phyloP scores from a whole-genome alignment of 202 grass and related monocot species.

The Cymbopogon flexuosus region DNA sequence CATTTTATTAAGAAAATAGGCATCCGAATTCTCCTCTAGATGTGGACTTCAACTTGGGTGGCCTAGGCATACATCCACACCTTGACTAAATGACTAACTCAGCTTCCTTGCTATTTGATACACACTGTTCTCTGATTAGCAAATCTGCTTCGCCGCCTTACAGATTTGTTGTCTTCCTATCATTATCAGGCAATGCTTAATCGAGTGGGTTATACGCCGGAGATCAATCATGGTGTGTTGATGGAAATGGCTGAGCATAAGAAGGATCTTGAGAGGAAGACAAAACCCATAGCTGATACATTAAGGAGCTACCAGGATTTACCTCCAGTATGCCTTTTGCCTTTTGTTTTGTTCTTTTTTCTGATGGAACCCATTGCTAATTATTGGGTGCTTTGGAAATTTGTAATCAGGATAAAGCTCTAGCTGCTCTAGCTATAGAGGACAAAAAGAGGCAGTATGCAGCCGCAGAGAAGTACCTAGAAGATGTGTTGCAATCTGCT shows the following conservation, averaged over 20 bases:
- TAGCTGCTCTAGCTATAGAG: constrained; percentile 95
- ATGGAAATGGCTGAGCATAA: constrained; percentile 99
- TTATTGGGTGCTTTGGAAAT: constrained; percentile 15
- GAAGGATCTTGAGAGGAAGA: constrained; percentile 90
- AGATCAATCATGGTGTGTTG: constrained; percentile 96
- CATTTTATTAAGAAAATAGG: neutral
- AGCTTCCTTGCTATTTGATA: neutral
- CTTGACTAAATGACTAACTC: neutral
- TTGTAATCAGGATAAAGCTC: constrained; percentile 84
- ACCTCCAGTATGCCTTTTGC: constrained; percentile 64
- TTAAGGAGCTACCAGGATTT: constrained; percentile 97
- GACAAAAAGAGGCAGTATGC: constrained; percentile 95
- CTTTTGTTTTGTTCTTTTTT: constrained; percentile 21
- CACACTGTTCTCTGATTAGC: constrained; percentile 12
- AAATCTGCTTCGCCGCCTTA: neutral
- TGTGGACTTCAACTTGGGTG: neutral
- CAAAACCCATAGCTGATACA: constrained; percentile 90
- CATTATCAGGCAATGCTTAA: constrained; percentile 71
- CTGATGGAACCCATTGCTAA: constrained; percentile 2
- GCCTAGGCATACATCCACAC: neutral
- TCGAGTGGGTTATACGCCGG: constrained; percentile 85
- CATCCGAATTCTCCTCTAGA: neutral
- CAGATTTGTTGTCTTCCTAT: constrained; percentile 16
- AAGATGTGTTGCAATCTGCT: constrained; percentile 89
- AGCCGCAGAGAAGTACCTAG: constrained; percentile 95